These are phyloP conservation scores for Teratosphaeria destructans DNA, from an alignment of 2,329 filamentous ascomycete genomes.

Conservation along the genomic window DNA sequence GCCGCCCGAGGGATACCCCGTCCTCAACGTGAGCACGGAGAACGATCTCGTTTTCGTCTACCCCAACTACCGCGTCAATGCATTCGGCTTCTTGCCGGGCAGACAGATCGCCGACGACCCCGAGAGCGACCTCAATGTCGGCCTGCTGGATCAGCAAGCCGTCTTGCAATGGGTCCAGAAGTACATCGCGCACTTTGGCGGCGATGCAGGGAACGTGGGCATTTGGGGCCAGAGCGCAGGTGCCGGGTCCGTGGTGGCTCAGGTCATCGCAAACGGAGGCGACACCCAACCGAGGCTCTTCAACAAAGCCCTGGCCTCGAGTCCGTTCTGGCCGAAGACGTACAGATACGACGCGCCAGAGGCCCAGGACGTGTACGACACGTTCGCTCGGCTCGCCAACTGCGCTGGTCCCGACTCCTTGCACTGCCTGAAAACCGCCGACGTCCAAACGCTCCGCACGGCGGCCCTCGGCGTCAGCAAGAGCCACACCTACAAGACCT, in stretches of 20 bases:
- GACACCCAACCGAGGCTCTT: constrained; percentile 36
- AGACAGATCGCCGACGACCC: constrained; percentile 22
- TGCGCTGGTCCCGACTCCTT: constrained; percentile 41
- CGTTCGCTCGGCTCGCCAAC: constrained; percentile 37
- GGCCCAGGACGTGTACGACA: constrained; percentile 42
- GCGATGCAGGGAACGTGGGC: constrained; percentile 25
- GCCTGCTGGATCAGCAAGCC: constrained; percentile 27
- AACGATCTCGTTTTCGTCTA: constrained; percentile 45
- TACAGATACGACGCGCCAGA: constrained; percentile 42
- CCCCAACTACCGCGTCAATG: constrained; percentile 41
- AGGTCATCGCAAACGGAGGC: constrained; percentile 44
- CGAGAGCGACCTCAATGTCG: constrained; percentile 21
- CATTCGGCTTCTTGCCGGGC: constrained; percentile 32
- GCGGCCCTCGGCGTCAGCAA: constrained; percentile 38
- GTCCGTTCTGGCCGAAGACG: constrained; percentile 51
- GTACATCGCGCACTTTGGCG: constrained; percentile 27
- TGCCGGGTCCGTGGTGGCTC: constrained; percentile 40
- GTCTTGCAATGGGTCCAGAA: constrained; percentile 28
- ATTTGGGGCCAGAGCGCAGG: constrained; percentile 27
- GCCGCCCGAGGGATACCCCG: constrained; percentile 47
- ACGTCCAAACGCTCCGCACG: constrained; percentile 44
- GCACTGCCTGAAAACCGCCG: constrained; percentile 43
- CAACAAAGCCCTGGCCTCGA: constrained; percentile 40
- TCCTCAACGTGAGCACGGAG: constrained; percentile 43
- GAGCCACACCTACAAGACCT: constrained; percentile 44